Evolutionary conservation across 495 filamentous ascomycete species (phyloP), one percentile per base, ranked within the genome.

Genomic region (Xylaria longipes): DNA sequence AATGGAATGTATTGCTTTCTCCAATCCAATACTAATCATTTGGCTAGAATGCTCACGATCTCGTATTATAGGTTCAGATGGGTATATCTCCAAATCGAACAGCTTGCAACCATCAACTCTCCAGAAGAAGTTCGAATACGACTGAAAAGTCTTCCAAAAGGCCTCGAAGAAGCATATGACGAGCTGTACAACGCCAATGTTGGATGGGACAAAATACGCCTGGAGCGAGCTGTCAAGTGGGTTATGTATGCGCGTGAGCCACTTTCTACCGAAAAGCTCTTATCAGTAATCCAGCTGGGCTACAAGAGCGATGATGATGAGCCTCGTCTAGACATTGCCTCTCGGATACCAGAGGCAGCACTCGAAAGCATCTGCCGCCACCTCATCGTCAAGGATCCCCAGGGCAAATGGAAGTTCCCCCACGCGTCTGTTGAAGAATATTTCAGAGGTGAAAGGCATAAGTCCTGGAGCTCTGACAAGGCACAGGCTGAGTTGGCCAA

Each of bases 21-120:
- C n/a, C n/a, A n/a, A n/a, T n/a, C n/a, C n/a, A n/a, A n/a, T n/a
- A n/a, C n/a, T n/a, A n/a, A n/a, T n/a, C n/a, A n/a, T n/a, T n/a
- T n/a, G n/a, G n/a, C n/a, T n/a, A n/a, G n/a, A n/a, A n/a, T n/a
- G n/a, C n/a, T n/a, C n/a, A n/a, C n/a, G n/a, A n/a, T n/a, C n/a
- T n/a, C n/a, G n/a, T n/a, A n/a, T n/a, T n/a, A n/a, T 39, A 61
- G 57, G 78, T 83, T 83, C 69, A 80, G 82, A 72, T 83, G 79
- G 81, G 81, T 73, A 27, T 73, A 70, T 57, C 50, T 83, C n/a
- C 81, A 83, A 67, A 75, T 81, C 33, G 75, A 81, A 37, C 79
- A 83, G 61, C 69, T 83, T 4, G 43, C 74, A 17, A 64, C 74
- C 12, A 74, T 77, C 12, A n/a, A 71, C 11, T 68, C 67, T 1